Evolutionary conservation across 345 rosid genomes (phyloP).

Genomic region (Cardamine resedifolia): DNA sequence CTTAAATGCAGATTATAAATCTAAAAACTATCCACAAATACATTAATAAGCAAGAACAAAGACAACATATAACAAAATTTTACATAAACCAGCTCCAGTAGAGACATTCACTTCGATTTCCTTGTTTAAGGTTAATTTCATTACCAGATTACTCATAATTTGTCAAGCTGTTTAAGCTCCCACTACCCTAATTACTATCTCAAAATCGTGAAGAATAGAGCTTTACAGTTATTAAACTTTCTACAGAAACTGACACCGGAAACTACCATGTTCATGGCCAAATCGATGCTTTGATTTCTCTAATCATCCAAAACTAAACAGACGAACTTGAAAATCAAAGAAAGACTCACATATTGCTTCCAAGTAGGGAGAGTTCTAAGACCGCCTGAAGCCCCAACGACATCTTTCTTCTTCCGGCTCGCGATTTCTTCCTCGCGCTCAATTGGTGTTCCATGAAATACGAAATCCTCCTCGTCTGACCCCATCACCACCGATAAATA

Average conservation of each 20-base stretch:
- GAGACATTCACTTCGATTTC: slow-evolving; percentile 4
- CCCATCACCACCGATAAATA: slow-evolving; percentile 57
- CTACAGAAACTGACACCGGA: no score
- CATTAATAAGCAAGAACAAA: not conserved
- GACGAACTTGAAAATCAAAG: no score
- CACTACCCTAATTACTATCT: not conserved
- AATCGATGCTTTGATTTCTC: no score
- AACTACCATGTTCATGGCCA: no score
- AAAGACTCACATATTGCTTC: slow-evolving; percentile 91
- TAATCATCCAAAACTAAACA: no score
- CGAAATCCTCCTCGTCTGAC: slow-evolving; percentile 79
- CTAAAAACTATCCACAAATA: not conserved
- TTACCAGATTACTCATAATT: not conserved
- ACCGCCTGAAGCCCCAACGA: slow-evolving; percentile 81
- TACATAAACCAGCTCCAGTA: no score
- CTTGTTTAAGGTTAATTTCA: not conserved
- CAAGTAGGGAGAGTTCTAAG: slow-evolving; percentile 76
- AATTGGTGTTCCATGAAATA: slow-evolving; percentile 85
- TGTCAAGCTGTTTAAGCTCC: no score
- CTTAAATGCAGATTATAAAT: no score
- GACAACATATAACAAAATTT: not conserved
- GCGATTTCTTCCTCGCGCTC: slow-evolving; percentile 90
- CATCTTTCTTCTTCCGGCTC: slow-evolving; percentile 87
- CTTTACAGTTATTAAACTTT: no score
- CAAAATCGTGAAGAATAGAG: no score